A percentile compares a stretch with the other conserved stretches of the same genome.
Evolutionary conservation across 208 protist species (phyloP).

Genomic region (Novymonas esmeraldas): DNA sequence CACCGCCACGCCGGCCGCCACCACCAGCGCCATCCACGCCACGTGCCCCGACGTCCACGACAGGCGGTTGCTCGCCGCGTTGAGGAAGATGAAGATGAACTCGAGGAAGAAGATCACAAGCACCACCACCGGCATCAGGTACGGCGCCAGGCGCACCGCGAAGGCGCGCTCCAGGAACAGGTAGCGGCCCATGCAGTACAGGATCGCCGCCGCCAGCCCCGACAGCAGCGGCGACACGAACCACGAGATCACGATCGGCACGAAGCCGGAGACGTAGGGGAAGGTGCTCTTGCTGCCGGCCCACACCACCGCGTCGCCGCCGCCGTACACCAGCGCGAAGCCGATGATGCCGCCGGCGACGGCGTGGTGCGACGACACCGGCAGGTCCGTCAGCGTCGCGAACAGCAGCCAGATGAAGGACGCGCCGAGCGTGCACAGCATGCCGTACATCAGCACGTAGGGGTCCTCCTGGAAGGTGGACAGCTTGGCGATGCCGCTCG

Average conservation of each 20-base stretch:
- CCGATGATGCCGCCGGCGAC: constrained; percentile 72
- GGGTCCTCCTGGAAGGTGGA: constrained; percentile 48
- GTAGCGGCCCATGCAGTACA: constrained; percentile 43
- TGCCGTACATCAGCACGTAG: constrained; percentile 80
- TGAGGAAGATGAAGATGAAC: constrained; percentile 71
- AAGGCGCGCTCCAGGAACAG: constrained; percentile 46
- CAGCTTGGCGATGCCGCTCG: constrained; percentile 60
- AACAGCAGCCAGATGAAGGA: constrained; percentile 58
- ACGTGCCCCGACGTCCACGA: constrained; percentile 35
- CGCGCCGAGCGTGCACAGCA: constrained; percentile 54
- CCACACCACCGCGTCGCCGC: constrained; percentile 50
- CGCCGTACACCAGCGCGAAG: constrained; percentile 72
- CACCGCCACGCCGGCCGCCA: constrained; percentile 39
- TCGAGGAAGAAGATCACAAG: constrained; percentile 60
- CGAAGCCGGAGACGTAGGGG: constrained; percentile 57
- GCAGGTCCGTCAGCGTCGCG: constrained; percentile 48
- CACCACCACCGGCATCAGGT: constrained; percentile 49
- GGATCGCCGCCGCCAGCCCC: constrained; percentile 35
- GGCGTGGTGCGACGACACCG: constrained; percentile 68
- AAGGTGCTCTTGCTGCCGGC: constrained; percentile 42
- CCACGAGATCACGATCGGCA: constrained; percentile 67
- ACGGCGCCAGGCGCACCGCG: constrained; percentile 39
- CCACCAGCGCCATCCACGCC: constrained; percentile 53
- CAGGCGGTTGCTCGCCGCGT: constrained; percentile 49
- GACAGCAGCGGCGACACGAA: constrained; percentile 61